Percentiles rank a stretch among this genome's conserved stretches.
phyloP scores from a whole-genome alignment of 176 grass and related monocot species.

The Triticum turgidum region DNA sequence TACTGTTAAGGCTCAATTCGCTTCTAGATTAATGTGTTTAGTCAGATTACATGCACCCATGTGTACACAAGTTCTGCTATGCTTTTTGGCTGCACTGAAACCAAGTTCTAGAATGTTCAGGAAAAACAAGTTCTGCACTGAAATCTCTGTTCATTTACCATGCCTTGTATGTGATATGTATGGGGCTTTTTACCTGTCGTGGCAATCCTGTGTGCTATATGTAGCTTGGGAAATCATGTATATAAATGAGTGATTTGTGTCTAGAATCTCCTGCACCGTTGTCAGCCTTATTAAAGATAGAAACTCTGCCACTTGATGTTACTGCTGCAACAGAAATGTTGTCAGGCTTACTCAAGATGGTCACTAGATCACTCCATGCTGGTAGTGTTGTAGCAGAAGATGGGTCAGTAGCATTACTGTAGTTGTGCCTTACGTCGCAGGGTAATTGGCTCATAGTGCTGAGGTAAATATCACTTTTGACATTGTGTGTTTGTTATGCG shows the following conservation, averaged over 20 bases:
- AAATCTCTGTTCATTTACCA: not conserved
- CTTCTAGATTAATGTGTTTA: not conserved
- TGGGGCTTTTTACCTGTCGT: not conserved
- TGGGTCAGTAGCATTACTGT: too few relatives aligned
- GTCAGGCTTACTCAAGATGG: not conserved
- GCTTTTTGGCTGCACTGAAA: not conserved
- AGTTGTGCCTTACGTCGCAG: too few relatives aligned
- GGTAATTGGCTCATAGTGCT: too few relatives aligned
- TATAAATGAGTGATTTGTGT: not conserved
- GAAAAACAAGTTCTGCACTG: not conserved
- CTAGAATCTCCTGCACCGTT: not conserved
- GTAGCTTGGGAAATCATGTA: not conserved
- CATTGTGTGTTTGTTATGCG: too few relatives aligned
- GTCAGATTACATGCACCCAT: not conserved
- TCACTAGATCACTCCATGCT: not conserved
- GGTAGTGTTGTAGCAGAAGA: not conserved
- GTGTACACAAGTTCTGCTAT: not conserved
- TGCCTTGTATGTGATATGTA: not conserved
- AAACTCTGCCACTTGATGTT: not conserved
- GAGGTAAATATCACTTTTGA: too few relatives aligned
- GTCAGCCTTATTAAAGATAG: not conserved
- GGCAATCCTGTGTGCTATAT: not conserved
- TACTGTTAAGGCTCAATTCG: not conserved
- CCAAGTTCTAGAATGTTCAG: not conserved
- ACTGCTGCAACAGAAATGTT: not conserved